A percentile compares a stretch with the other conserved stretches of the same genome.
Conservation (phyloP, 163 green algal species). For the Scenedesmus sp. region DNA sequence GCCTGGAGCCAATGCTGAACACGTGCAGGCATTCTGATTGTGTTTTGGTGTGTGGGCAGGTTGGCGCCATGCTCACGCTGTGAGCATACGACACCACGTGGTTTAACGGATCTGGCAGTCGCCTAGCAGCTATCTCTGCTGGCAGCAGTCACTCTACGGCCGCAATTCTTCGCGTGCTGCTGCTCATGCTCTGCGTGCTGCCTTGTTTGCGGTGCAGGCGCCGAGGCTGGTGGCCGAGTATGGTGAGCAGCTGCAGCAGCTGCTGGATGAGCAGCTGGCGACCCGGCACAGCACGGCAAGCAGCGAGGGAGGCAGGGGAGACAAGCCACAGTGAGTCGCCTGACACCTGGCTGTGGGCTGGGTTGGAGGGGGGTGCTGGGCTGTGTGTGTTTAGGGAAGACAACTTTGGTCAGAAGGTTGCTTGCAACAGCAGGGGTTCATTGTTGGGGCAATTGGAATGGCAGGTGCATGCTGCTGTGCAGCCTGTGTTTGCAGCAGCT, state of each 20-base stretch:
- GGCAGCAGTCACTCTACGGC: too few relatives aligned
- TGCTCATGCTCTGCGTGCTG: neutral
- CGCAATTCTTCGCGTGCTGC: neutral
- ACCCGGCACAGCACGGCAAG: neutral
- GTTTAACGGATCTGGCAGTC: too few relatives aligned
- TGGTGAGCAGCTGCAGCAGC: constrained; percentile 46
- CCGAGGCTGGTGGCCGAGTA: constrained; percentile 39
- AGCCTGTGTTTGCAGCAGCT: neutral
- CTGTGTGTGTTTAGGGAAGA: neutral
- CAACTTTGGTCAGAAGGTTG: neutral
- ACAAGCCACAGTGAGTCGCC: constrained; percentile 6
- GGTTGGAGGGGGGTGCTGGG: neutral
- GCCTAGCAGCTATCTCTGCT: too few relatives aligned
- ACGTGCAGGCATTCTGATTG: too few relatives aligned
- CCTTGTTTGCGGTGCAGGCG: neutral
- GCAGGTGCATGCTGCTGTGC: neutral
- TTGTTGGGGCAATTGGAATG: too few relatives aligned
- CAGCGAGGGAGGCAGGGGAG: constrained; percentile 14
- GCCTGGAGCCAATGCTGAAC: too few relatives aligned
- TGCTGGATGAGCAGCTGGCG: constrained; percentile 6
- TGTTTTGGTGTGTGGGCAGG: too few relatives aligned
- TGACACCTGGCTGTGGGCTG: neutral
- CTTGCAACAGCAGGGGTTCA: too few relatives aligned
- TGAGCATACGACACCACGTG: too few relatives aligned
- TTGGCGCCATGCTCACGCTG: too few relatives aligned